Conservation (phyloP, 352 stramenopile species). For the Globisporangium abappressorium region DNA sequence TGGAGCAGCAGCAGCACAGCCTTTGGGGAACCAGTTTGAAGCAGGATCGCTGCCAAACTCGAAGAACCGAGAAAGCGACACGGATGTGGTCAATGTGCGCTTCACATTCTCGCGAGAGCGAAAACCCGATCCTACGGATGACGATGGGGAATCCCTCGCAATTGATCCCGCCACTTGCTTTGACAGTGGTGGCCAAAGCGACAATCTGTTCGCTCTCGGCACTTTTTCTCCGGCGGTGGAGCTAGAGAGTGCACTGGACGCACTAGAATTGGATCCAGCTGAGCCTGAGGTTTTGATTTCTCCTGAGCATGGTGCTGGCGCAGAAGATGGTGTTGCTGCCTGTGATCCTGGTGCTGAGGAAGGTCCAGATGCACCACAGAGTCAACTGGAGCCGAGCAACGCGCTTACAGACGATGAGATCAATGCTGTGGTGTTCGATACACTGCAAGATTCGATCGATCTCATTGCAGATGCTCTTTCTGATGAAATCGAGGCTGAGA, state of each 20-base stretch:
- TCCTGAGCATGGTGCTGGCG: not conserved
- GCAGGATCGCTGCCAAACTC: not conserved
- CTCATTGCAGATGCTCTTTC: conserved; percentile 15
- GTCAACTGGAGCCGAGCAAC: not conserved
- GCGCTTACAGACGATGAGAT: conserved; percentile 5
- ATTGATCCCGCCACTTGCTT: not conserved
- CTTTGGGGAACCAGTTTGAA: conserved; percentile 6
- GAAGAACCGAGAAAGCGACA: conserved; percentile 21
- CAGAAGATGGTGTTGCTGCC: no score
- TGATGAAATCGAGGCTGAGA: not conserved
- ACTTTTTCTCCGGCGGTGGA: conserved; percentile 57
- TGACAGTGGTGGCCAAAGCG: not conserved
- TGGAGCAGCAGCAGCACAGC: not conserved
- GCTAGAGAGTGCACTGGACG: conserved; percentile 44
- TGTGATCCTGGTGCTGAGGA: not conserved
- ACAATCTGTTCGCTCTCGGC: conserved; percentile 30
- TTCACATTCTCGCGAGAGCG: conserved; percentile 53
- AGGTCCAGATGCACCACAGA: not conserved
- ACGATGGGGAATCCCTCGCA: not conserved
- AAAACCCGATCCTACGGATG: not conserved
- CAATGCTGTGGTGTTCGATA: conserved; percentile 20
- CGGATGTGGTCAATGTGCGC: conserved; percentile 44
- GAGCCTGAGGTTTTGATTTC: not conserved
- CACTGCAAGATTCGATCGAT: conserved; percentile 32
- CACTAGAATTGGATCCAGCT: conserved; percentile 2